Base-by-base conservation (phyloP, 345 rosid genomes). In the Brassica rapa region DNA sequence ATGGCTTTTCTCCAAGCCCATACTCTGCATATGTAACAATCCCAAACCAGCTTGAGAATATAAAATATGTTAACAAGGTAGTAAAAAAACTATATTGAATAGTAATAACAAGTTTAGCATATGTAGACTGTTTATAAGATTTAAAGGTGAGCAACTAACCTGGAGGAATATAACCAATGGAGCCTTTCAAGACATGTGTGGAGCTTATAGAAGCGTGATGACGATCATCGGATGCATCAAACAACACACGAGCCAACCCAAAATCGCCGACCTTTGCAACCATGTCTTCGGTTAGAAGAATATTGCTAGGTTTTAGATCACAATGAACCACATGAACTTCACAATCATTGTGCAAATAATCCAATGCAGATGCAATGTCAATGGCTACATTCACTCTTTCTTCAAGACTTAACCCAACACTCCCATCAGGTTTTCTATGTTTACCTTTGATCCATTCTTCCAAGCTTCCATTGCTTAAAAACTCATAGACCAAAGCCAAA, bases 161-260 rank as follows among this genome's bases (percentile, higher is more conserved):
- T 82, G 92, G 88, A 67, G 89, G 88, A 62, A 84, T 82, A 81
- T 84, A 89, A 8, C 88, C 89, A 27, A 84, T 79, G 30, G 90
- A 84, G 51, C 90, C 89, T 53, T 82, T 89, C 24, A 85, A 65
- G 41, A 37, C 83, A 57, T 71, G 72, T 21, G 84, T 79, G 24
- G 84, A 80, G 63, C 85, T 84, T 11, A 82, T 82, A 9, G 87
- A 83, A 16, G 69, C 37, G 32, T 83, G 82, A 62, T 0, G 14
- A 15, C 39, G 63, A 82, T 70, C 68, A 79, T 66, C 66, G 68
- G 81, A 59, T 76, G 75, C 81, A 14, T 79, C 5, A 41, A 77
- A 70, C 24, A 77, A 55, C 59, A 77, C 76, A 55, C 81, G 76
- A 71, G 90, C 90, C 66, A 89, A 37, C 21, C 90, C 88, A 10